A percentile compares a stretch with the other conserved stretches of the same genome.
These are phyloP conservation scores for Fusarium chaquense DNA, from an alignment of 2,329 filamentous ascomycete species.

Conservation along the genomic window DNA sequence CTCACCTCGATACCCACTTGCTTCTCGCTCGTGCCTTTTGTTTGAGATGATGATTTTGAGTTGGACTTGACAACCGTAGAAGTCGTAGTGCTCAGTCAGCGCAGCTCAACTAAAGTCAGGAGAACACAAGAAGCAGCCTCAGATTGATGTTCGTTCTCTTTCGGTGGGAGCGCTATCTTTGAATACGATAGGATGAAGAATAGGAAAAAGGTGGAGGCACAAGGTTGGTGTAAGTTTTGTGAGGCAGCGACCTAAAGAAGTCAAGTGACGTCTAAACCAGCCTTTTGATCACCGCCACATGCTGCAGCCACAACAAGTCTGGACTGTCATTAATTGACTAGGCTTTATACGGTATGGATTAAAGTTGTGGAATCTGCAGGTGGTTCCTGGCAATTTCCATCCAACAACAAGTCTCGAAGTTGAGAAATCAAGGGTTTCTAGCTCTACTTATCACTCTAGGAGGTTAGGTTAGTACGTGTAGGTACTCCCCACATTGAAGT, in stretches of 20 bases:
- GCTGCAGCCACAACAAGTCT: constrained; percentile 35
- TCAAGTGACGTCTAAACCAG: constrained; percentile 23
- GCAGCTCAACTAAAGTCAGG: constrained; percentile 8
- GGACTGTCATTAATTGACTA: not conserved
- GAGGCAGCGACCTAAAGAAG: constrained; percentile 34
- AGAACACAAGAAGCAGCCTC: constrained; percentile 16
- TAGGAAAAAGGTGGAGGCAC: constrained; percentile 23
- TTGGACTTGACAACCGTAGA: constrained; percentile 21
- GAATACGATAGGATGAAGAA: constrained; percentile 25
- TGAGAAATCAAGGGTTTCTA: not conserved
- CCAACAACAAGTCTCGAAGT: not conserved
- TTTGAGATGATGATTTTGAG: constrained; percentile 4
- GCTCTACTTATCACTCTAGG: not conserved
- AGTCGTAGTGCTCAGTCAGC: constrained; percentile 31
- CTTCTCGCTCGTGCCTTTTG: constrained; percentile 36
- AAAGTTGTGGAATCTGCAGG: constrained; percentile 21
- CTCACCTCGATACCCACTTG: constrained; percentile 48
- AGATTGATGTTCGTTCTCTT: constrained; percentile 23
- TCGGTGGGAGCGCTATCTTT: constrained; percentile 17
- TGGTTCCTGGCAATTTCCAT: constrained; percentile 23
- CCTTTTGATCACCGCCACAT: not conserved
- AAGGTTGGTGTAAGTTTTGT: constrained; percentile 34
- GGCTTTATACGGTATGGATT: constrained; percentile 18
- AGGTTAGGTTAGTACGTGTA: no score
- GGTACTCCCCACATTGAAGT: not conserved